Conservation (phyloP, 1,284 basidiomycete species). For the Microbotryum violaceum region DNA sequence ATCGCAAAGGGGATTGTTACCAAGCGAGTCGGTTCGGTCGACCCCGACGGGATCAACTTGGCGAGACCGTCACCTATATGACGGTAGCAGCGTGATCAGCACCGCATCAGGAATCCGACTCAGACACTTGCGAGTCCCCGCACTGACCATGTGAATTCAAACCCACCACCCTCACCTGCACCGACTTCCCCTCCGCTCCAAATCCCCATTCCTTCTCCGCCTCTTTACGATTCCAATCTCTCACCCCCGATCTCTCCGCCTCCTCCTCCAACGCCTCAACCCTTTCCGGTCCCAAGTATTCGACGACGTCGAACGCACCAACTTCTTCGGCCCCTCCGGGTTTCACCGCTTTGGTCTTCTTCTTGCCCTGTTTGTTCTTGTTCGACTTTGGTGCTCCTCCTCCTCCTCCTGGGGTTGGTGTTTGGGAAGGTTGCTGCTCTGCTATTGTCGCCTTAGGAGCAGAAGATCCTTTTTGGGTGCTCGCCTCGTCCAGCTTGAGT, state of each 20-base stretch:
- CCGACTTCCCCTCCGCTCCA: conserved; percentile 29
- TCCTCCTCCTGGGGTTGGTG: neutral
- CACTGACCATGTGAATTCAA: conserved; percentile 58
- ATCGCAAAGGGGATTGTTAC: conserved; percentile 73
- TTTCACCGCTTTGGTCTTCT: conserved; percentile 30
- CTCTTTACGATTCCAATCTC: conserved; percentile 47
- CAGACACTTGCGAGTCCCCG: neutral
- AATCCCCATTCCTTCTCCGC: conserved; percentile 39
- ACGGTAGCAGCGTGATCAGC: conserved; percentile 2
- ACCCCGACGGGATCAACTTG: conserved; percentile 43
- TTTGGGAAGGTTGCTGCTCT: neutral
- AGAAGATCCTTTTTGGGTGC: no score
- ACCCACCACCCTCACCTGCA: conserved; percentile 58
- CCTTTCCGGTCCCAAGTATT: conserved; percentile 56
- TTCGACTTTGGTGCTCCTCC: neutral
- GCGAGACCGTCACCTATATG: conserved; percentile 62
- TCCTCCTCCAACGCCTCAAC: conserved; percentile 54
- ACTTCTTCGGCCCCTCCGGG: conserved; percentile 56
- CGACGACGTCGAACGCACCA: conserved; percentile 60
- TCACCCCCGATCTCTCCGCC: conserved; percentile 41
- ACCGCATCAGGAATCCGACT: neutral
- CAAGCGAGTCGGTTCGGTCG: conserved; percentile 57
- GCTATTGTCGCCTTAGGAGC: no score
- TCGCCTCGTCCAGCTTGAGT: no score
- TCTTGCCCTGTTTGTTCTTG: conserved; percentile 8